Evolutionary conservation across 176 grass and related monocot genomes (phyloP), one percentile per base, ranked within the genome.

Genomic region (Chloris gayana): DNA sequence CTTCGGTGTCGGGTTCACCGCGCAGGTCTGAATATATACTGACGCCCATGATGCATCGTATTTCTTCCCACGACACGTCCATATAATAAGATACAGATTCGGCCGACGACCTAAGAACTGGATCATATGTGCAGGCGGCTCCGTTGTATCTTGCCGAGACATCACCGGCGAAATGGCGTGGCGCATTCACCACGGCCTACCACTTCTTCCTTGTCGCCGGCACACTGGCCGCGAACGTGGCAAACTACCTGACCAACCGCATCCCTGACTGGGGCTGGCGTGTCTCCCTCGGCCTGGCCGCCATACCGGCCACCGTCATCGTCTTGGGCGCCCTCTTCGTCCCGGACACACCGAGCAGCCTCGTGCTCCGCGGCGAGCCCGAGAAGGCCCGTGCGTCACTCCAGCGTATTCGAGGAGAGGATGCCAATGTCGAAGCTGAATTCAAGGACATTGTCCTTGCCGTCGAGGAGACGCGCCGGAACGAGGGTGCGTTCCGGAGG

Each of bases 91-190:
- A 44, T 12, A 44, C 41, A 44, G 41, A 44, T 44, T n/a, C n/a
- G n/a, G n/a, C 9, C 12, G 12, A 44, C n/a, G n/a, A n/a, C n/a
- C 41, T 44, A 44, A 44, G 10, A 44, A 44, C 41, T 44, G 2
- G 41, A 12, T 10, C 41, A 13, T 44, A 44, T n/a, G n/a, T n/a
- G n/a, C 60, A 87, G 86, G 60, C 73, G 1, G 91, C 88, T 42
- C 91, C 75, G 0, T 64, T 97, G 85, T 97, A 92, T 45, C 87
- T 97, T 9, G 83, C 94, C 7, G 94, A 97, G 82, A 87, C 77
- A 18, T 65, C 94, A 9, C 91, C 91, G 33, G 34, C 91, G 7
- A 78, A n/a, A 64, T 97, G 90, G 89, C 91, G 94, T 6, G 94
- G 94, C 0, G 91, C 85, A 14, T 92, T 97, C 91, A 97, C 89